phyloP scores from a whole-genome alignment of 2,329 filamentous ascomycete genomes.

The Stenocarpella maydis region DNA sequence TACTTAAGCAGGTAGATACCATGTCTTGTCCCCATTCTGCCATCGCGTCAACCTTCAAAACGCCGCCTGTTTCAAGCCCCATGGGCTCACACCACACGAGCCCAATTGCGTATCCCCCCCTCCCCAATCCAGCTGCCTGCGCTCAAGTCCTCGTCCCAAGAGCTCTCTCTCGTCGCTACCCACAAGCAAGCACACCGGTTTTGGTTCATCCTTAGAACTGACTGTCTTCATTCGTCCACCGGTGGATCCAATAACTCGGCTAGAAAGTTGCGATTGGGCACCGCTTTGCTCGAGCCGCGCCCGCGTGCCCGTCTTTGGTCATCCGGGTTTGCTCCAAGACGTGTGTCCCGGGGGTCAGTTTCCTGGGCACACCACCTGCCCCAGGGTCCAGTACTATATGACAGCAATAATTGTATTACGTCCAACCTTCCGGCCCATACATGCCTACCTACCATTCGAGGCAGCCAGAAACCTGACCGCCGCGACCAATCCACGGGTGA shows the following conservation, averaged over 20 bases:
- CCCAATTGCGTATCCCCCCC: neutral
- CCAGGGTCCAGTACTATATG: too few relatives aligned
- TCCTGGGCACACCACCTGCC: too few relatives aligned
- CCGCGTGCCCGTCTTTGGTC: neutral
- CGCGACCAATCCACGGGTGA: neutral
- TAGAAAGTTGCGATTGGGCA: constrained; percentile 17
- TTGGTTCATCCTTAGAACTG: neutral
- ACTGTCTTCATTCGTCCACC: neutral
- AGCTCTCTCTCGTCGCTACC: neutral
- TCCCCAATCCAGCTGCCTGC: neutral
- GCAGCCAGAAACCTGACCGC: neutral
- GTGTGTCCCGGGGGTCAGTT: neutral
- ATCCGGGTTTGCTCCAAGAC: neutral
- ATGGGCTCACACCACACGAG: constrained; percentile 4
- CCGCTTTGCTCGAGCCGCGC: neutral
- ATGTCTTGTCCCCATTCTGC: neutral
- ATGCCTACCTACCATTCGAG: too few relatives aligned
- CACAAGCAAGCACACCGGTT: neutral
- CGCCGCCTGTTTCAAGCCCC: constrained; percentile 27
- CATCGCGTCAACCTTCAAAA: constrained; percentile 24
- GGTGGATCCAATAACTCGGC: neutral
- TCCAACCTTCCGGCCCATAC: too few relatives aligned
- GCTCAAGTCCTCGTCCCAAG: neutral
- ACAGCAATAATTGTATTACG: too few relatives aligned
- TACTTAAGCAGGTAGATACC: too few relatives aligned